A percentile compares a stretch with the other conserved stretches of the same genome.
phyloP scores from a whole-genome alignment of 1,139 yeast species.

The Candida frijolesensis region DNA sequence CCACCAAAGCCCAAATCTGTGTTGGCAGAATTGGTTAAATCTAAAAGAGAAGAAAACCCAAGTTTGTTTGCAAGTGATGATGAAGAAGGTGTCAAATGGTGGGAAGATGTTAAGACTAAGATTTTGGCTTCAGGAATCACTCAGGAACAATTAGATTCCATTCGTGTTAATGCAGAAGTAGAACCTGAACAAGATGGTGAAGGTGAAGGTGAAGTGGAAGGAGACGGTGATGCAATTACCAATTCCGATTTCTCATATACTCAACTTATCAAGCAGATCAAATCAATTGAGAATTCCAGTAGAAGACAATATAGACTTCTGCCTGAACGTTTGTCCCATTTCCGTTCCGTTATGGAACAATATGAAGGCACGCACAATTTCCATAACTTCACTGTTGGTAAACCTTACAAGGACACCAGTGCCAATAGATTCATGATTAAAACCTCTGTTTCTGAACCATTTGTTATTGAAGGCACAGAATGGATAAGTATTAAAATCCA shows the following conservation, averaged over 20 bases:
- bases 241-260: slow-evolving; percentile 13
- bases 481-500: slow-evolving; percentile 97
- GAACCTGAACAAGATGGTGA: slow-evolving; percentile 23
- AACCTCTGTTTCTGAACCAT: slow-evolving; percentile 84
- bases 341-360: slow-evolving; percentile 68
- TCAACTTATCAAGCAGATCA: slow-evolving; percentile 55
- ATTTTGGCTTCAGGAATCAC: slow-evolving; percentile 50
- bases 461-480: slow-evolving; percentile 89
- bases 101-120: slow-evolving; percentile 58
- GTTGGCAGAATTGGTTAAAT: slow-evolving; percentile 59
- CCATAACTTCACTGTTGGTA: slow-evolving; percentile 93
- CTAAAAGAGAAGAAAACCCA: slow-evolving; percentile 56
- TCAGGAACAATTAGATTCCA: slow-evolving; percentile 38
- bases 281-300: slow-evolving; percentile 64
- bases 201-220: slow-evolving; percentile 21
- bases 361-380: slow-evolving; percentile 92
- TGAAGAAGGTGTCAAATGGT: slow-evolving; percentile 70
- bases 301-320: slow-evolving; percentile 74
- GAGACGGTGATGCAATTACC: slow-evolving; percentile 14
- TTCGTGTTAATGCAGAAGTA: slow-evolving; percentile 2
- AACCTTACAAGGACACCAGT: slow-evolving; percentile 82
- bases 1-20: slow-evolving; percentile 84
- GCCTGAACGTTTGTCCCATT: slow-evolving; percentile 55
- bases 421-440: slow-evolving; percentile 81
- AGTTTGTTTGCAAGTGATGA: slow-evolving; percentile 59